Conservation (phyloP, 2,329 filamentous ascomycete genomes). For the Lachnellula subtilissima region DNA sequence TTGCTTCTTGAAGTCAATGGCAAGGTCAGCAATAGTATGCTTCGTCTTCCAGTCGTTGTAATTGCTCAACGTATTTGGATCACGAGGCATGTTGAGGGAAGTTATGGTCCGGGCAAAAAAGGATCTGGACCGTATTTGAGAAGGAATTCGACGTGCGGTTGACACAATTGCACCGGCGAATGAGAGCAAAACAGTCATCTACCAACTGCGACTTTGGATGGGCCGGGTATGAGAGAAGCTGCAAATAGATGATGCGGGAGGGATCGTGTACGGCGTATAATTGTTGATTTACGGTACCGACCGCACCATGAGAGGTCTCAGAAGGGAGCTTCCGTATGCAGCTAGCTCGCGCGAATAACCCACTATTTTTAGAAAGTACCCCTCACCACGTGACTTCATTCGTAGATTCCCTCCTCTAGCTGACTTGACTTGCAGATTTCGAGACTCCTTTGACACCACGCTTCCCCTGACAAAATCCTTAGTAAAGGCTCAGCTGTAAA, state of each 20-base stretch:
- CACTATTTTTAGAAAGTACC: no score
- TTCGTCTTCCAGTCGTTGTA: constrained; percentile 82
- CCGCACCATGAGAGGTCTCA: no score
- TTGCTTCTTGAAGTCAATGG: constrained; percentile 78
- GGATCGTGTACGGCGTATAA: not conserved
- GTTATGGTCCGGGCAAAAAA: constrained; percentile 21
- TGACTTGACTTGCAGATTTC: no score
- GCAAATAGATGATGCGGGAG: not conserved
- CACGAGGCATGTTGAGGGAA: constrained; percentile 43
- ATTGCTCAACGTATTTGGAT: constrained; percentile 89
- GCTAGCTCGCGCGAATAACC: no score
- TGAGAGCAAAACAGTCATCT: constrained; percentile 18
- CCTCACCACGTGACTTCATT: no score
- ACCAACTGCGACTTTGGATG: not conserved
- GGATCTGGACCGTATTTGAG: constrained; percentile 4
- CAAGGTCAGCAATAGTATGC: constrained; percentile 77
- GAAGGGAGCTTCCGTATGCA: no score
- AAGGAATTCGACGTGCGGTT: constrained; percentile 12
- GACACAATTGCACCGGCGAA: constrained; percentile 15
- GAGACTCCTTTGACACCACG: no score
- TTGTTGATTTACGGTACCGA: not conserved
- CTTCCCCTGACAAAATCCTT: no score
- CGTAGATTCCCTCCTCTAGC: no score
- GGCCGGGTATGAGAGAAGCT: not conserved
- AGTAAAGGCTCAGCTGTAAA: no score